phyloP scores from a whole-genome alignment of 2,329 filamentous ascomycete species.

The Xylaria sp. region DNA sequence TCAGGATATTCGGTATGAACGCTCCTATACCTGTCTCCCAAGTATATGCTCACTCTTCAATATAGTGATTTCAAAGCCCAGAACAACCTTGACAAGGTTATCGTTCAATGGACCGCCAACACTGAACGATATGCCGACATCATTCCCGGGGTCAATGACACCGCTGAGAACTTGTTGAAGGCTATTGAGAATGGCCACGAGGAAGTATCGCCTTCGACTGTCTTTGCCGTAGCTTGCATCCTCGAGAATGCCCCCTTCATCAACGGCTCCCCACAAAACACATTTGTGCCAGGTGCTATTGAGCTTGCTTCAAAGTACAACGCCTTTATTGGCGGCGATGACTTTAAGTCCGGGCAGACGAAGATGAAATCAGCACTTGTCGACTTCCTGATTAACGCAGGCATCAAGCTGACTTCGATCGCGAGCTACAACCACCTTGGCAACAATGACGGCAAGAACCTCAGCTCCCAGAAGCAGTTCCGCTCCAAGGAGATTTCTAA shows the following conservation, averaged over 20 bases:
- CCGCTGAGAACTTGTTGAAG: slow-evolving; percentile 90
- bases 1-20: slow-evolving; percentile 81
- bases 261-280: slow-evolving; percentile 99
- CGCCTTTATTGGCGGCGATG: slow-evolving; percentile 95
- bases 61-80: slow-evolving; percentile 84
- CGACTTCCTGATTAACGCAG: slow-evolving; percentile 97
- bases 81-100: slow-evolving; percentile 91
- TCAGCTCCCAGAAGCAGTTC: slow-evolving; percentile 98
- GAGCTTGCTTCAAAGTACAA: slow-evolving; percentile 87
- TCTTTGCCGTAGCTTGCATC: slow-evolving; percentile 95
- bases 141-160: slow-evolving; percentile 91
- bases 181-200: slow-evolving; percentile 87
- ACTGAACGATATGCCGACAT: slow-evolving; percentile 96
- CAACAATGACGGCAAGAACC: slow-evolving; percentile 99
- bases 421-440: slow-evolving; percentile 99
- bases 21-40: background rate
- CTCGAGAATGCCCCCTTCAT: slow-evolving; percentile 93
- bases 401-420: slow-evolving; percentile 98
- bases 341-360: slow-evolving; percentile 99
- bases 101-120: slow-evolving; percentile 98
- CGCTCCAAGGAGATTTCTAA: slow-evolving; percentile 99
- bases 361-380: slow-evolving; percentile 99
- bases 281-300: slow-evolving; percentile 93
- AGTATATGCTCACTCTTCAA: slow-evolving; percentile 29
- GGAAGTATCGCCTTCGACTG: slow-evolving; percentile 93